A percentile compares a stretch with the other conserved stretches of the same genome.
These are phyloP conservation scores for Pelargonium australe DNA, from an alignment of 441 rosid species.

Conservation along the genomic window DNA sequence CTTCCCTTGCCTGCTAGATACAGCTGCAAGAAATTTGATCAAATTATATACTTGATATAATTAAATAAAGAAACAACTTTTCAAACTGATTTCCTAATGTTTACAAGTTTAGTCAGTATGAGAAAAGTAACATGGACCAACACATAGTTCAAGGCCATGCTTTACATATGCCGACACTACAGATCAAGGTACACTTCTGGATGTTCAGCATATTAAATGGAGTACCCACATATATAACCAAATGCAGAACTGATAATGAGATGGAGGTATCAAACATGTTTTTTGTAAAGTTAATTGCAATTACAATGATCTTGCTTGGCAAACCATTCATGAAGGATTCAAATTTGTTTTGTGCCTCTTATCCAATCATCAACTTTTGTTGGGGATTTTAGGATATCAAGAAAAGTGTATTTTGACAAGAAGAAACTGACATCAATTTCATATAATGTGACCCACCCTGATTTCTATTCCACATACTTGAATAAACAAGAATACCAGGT, in stretches of 20 bases:
- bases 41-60: neutral
- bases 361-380: too few species aligned
- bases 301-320: too few species aligned
- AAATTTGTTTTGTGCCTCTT: too few species aligned
- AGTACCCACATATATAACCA: neutral
- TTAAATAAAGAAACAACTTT: neutral
- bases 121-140: neutral
- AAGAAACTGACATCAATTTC: too few species aligned
- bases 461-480: too few species aligned
- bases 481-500: too few species aligned
- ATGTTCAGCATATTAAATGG: neutral
- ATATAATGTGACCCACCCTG: too few species aligned
- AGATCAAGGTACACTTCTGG: neutral
- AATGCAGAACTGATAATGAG: neutral
- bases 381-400: too few species aligned
- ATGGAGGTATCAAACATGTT: neutral
- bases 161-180: neutral
- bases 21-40: conserved; percentile 23
- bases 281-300: too few species aligned
- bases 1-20: conserved; percentile 4
- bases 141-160: too few species aligned
- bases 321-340: too few species aligned
- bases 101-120: neutral
- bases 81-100: neutral
- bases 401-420: too few species aligned